Conservation (phyloP, 148 eudicot species). For the Polygonum aviculare region DNA sequence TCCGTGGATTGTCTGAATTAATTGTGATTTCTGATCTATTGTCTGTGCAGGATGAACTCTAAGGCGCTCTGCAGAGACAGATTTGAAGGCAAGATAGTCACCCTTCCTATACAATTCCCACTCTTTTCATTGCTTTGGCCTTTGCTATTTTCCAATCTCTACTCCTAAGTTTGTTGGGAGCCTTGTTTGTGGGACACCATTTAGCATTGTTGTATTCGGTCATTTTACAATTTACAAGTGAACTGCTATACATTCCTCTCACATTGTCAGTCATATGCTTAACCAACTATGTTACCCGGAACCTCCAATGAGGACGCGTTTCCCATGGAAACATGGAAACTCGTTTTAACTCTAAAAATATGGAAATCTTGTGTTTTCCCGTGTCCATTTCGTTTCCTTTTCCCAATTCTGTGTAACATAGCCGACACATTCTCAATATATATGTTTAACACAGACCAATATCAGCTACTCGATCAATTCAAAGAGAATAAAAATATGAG, state of each 20-base stretch:
- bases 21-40: background rate
- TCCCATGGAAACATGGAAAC: no score
- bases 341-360: no score
- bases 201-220: background rate
- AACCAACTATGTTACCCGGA: background rate
- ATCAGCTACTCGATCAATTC: background rate
- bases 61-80: slow-evolving; percentile 3
- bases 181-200: background rate
- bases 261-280: background rate
- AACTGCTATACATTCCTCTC: background rate
- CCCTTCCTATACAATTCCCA: background rate
- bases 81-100: background rate
- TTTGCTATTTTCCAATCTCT: background rate
- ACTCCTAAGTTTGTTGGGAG: background rate
- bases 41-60: slow-evolving; percentile 58
- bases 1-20: background rate
- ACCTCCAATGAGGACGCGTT: no score
- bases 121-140: background rate
- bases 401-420: no score
- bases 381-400: no score
- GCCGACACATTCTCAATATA: no score
- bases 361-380: no score
- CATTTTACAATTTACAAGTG: background rate
- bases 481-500: background rate
- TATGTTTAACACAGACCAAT: background rate